Base-by-base conservation (phyloP, 75 land plant genomes). In the Cunninghamia lanceolata region DNA sequence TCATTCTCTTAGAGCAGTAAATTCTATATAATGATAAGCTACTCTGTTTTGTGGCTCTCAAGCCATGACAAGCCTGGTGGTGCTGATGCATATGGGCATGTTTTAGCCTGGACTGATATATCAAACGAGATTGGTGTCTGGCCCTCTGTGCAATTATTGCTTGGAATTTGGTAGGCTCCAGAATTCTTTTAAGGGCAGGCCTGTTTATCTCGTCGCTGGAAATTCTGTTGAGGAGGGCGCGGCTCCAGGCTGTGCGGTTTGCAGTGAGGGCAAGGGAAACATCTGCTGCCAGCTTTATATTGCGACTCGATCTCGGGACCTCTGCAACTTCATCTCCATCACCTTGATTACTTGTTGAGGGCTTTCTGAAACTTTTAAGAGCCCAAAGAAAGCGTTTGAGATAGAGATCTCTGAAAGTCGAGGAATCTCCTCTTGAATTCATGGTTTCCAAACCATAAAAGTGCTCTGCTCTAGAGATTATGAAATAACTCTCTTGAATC, bases 281-380 rank as follows among this genome's bases (percentile, higher is more conserved):
- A 28, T 79, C 47, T 2, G 46, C 82, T 40, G 82, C 82, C 30
- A 79, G 46, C 82, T 42, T 79, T 79, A 79, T 42, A 79, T 28
- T 79, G 35, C 73, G 73, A 21, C 82, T 25, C n/a, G 82, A 79
- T 7, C 82, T 19, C 21, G 25, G 59, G 21, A 50, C 52, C 52
- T 50, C 39, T 36, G 10, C 11, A 70, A 28, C 34, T n/a, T 70
- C 73, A n/a, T 70, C 30, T 21, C n/a, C 70, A 70, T 30, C 73
- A 25, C 13, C 32, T 21, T 30, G 34, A 30, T 34, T 70, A 5
- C 71, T 68, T 19, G 9, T 28, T 0, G 9, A 15, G 70, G 70
- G 73, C 35, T 30, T 70, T 9, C 28, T 70, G 13, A 70, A 6
- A 28, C 73, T 5, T 21, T 28, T 70, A 0, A 70, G 73, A 70